Base-by-base conservation (phyloP, 441 rosid species). In the Aleurites moluccanus region DNA sequence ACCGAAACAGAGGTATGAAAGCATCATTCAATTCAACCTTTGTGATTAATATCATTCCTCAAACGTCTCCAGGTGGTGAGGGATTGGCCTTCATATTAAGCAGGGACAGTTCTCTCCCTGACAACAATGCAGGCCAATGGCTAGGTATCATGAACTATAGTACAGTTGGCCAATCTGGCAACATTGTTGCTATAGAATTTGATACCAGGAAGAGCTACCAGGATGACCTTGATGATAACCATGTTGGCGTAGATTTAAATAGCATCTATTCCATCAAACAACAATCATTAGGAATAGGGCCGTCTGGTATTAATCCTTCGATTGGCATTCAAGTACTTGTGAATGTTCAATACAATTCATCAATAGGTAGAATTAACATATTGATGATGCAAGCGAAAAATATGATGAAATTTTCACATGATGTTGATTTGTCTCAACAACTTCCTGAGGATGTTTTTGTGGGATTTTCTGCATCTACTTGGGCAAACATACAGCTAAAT, bases 381-480 rank as follows among this genome's bases (percentile, higher is more conserved):
- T 45, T 13, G 13, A 45, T 45, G 13, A 45, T 13, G 15, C 49
- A 45, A 45, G 49, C 15, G 3, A 13, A 45, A 45, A 45, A 10
- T 45, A 45, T 45, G 49, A 45, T 13, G 13, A 45, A 45, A 3
- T 10, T 45, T 45, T 10, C 49, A 45, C 49, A 9, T 9, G 15
- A 45, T 10, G 63, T 90, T 49, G 77, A 87, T 82, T 87, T 90
- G 70, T 85, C 91, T 5, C 6, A 2, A 3, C 71, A 80, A 67
- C 92, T 90, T 55, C 92, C 91, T 0, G 63, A 85, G 62, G 61
- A 44, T 23, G 90, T 92, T 67, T 86, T 49, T 10, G 81, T 92
- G 3, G 97, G 91, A 13, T 90, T 90, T n/a, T 82, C 96, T 0
- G 96, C 78, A 8, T 91, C 97, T 10, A 92, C 92, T 45, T 45